Conservation (phyloP, 768 basidiomycete genomes). For the Lanmaoa pseudosensibilis region DNA sequence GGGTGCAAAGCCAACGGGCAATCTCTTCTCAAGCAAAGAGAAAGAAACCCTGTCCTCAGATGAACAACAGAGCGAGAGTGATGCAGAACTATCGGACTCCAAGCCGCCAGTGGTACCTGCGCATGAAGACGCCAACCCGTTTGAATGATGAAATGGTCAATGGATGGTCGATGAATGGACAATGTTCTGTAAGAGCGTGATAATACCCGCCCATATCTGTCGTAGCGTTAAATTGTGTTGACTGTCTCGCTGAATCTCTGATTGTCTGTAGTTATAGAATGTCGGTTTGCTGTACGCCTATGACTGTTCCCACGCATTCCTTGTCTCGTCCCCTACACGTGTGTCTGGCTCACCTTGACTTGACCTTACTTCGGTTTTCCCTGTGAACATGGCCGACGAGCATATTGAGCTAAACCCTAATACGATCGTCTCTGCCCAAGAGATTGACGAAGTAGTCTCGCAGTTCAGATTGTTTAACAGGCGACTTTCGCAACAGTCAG, state of each 20-base stretch:
- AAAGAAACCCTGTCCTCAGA: conserved; percentile 32
- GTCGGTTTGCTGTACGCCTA: conserved; percentile 21
- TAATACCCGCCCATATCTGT: conserved; percentile 24
- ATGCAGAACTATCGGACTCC: conserved; percentile 39
- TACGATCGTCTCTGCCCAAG: conserved; percentile 22
- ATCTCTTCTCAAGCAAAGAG: conserved; percentile 50
- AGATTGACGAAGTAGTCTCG: conserved; percentile 32
- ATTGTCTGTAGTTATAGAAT: conserved; percentile 26
- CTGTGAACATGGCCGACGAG: conserved; percentile 25
- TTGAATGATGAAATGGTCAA: conserved; percentile 35
- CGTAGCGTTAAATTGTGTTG: conserved; percentile 23
- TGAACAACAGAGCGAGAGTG: conserved; percentile 37
- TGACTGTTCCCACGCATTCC: conserved; percentile 30
- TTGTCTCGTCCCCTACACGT: conserved; percentile 7
- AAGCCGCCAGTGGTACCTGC: conserved; percentile 31
- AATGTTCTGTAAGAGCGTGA: conserved; percentile 29
- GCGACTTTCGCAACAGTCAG: conserved; percentile 31
- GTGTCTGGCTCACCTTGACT: neutral
- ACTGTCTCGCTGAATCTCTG: conserved; percentile 33
- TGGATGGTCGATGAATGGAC: conserved; percentile 4
- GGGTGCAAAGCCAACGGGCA: conserved; percentile 57
- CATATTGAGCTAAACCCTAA: conserved; percentile 7
- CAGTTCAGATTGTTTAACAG: conserved; percentile 31
- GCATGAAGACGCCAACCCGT: conserved; percentile 72
- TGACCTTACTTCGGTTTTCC: neutral